These are phyloP conservation scores for Leccinum variicolor DNA, from an alignment of 768 basidiomycete genomes.

Conservation along the genomic window DNA sequence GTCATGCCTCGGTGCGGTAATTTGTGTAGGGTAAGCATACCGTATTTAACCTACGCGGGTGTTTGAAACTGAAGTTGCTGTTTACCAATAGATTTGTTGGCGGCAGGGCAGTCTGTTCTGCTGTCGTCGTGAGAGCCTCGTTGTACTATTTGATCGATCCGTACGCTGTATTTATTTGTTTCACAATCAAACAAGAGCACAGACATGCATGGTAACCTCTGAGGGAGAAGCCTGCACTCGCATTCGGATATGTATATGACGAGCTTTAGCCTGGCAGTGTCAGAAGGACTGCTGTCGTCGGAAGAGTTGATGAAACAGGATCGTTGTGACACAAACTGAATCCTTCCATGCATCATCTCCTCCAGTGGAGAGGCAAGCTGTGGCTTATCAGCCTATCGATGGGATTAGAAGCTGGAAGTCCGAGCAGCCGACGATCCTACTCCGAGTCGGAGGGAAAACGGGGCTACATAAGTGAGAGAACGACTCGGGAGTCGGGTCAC, in stretches of 20 bases:
- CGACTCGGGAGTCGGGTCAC: background rate
- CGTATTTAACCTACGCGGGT: background rate
- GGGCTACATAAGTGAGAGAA: background rate
- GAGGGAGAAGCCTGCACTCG: background rate
- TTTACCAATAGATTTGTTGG: background rate
- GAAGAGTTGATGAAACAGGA: too few species aligned
- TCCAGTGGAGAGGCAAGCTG: too few species aligned
- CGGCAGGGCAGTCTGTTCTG: background rate
- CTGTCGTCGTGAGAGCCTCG: background rate
- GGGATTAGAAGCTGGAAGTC: too few species aligned
- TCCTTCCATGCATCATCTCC: too few species aligned
- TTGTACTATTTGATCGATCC: background rate
- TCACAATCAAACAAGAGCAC: background rate
- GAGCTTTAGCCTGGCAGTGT: too few species aligned
- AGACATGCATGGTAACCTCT: background rate
- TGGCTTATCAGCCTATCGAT: too few species aligned
- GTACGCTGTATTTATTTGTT: background rate
- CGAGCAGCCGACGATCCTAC: too few species aligned
- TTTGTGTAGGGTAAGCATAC: background rate
- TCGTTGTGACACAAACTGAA: too few species aligned
- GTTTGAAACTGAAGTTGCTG: background rate
- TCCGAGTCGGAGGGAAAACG: too few species aligned
- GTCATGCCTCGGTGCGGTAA: background rate
- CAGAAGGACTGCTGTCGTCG: too few species aligned
- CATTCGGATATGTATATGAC: background rate